phyloP scores from a whole-genome alignment of 345 rosid species.

The Kandelia obovata region DNA sequence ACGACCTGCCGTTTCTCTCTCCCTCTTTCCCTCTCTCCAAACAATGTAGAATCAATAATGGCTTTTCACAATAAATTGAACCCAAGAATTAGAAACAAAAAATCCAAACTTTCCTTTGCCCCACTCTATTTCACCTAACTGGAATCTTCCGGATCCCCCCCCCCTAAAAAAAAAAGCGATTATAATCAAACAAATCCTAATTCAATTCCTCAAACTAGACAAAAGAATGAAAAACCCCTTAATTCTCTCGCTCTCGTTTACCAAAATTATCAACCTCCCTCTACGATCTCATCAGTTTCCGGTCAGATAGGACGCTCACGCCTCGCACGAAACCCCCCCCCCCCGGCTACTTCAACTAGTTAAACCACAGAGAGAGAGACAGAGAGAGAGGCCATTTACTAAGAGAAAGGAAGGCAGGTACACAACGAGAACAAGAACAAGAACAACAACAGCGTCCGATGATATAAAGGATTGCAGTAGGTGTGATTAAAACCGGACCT shows the following conservation, averaged over 20 bases:
- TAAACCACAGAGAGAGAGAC: not conserved
- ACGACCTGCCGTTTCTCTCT: constrained; percentile 6
- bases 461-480: not conserved
- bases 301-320: not conserved
- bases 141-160: not conserved
- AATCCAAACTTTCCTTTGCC: not conserved
- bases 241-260: not conserved
- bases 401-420: not conserved
- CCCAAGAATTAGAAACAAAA: not conserved
- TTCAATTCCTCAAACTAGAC: not conserved
- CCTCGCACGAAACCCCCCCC: constrained; percentile 8
- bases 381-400: not conserved
- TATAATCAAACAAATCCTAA: too few relatives aligned
- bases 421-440: not conserved
- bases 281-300: constrained; percentile 13
- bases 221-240: not conserved
- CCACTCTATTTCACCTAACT: not conserved
- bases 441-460: not conserved
- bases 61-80: not conserved
- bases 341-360: constrained; percentile 15
- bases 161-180: not conserved
- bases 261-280: not conserved
- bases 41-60: constrained; percentile 31
- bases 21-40: not conserved
- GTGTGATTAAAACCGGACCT: constrained; percentile 21